These are phyloP conservation scores for Xylariaceae sp. DNA, from an alignment of 2,329 filamentous ascomycete genomes.

Conservation along the genomic window DNA sequence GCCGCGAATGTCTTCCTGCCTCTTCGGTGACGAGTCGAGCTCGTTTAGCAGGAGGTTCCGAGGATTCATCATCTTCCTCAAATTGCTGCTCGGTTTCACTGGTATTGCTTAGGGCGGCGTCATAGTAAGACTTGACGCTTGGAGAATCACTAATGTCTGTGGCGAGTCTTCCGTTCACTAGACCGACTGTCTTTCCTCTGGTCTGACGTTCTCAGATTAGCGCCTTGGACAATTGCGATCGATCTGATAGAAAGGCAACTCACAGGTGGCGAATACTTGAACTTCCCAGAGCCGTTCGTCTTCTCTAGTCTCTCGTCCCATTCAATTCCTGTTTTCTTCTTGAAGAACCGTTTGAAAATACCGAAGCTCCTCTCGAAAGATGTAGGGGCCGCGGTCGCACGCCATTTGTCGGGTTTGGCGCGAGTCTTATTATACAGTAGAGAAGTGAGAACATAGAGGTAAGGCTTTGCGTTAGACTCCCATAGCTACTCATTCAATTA, in stretches of 20 bases:
- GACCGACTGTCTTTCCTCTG: conserved; percentile 37
- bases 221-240: neutral
- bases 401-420: conserved; percentile 33
- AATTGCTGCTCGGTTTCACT: neutral
- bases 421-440: conserved; percentile 44
- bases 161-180: neutral
- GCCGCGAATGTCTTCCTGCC: neutral
- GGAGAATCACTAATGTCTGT: neutral
- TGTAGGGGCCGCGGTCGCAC: conserved; percentile 36
- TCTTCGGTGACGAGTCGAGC: neutral
- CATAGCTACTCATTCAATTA: conserved; percentile 52
- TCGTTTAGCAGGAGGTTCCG: neutral
- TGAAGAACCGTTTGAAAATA: conserved; percentile 56
- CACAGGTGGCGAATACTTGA: conserved; percentile 47
- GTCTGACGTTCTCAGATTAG: conserved; percentile 22
- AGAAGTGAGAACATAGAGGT: conserved; percentile 57
- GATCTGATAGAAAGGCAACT: conserved; percentile 17
- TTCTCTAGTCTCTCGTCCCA: conserved; percentile 55
- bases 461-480: conserved; percentile 57
- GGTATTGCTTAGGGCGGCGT: neutral
- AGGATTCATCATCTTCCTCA: neutral
- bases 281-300: conserved; percentile 31
- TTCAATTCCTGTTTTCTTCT: conserved; percentile 49
- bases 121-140: neutral
- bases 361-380: conserved; percentile 42